Conservation (phyloP, 768 basidiomycete species). For the Flagelloscypha sp. region DNA sequence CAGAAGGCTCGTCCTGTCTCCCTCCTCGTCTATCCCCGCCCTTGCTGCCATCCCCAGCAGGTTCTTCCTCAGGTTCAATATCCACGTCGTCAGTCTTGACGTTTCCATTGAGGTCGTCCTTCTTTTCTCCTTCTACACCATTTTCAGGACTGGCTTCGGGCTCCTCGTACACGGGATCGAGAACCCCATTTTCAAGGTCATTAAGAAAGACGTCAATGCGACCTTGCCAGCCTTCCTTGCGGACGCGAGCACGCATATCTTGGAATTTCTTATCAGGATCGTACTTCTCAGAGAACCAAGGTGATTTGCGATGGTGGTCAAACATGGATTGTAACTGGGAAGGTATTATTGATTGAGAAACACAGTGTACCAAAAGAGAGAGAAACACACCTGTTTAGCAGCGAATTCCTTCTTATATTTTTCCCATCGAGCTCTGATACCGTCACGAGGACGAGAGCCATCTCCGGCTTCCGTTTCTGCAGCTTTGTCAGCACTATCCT, state of each 20-base stretch:
- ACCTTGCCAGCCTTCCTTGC: conserved; percentile 80
- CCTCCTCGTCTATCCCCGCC: conserved; percentile 2
- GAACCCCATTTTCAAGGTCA: conserved; percentile 79
- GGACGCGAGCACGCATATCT: conserved; percentile 65
- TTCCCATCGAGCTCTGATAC: conserved; percentile 80
- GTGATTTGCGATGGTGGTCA: conserved; percentile 90
- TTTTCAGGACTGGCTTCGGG: conserved; percentile 39
- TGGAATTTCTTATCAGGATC: conserved; percentile 67
- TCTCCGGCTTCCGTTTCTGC: conserved; percentile 79
- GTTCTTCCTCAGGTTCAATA: conserved; percentile 59
- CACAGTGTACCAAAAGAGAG: conserved; percentile 17
- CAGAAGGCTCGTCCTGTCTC: conserved; percentile 38
- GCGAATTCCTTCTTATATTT: conserved; percentile 91
- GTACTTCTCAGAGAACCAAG: conserved; percentile 97
- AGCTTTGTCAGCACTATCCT: conserved; percentile 77
- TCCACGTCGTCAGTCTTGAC: conserved; percentile 34
- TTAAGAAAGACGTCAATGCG: conserved; percentile 63
- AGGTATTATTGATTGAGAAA: conserved; percentile 17
- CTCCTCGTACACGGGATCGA: conserved; percentile 69
- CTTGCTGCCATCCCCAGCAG: too few relatives aligned
- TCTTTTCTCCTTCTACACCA: conserved; percentile 48
- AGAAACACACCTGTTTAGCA: conserved; percentile 69
- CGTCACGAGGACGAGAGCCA: conserved; percentile 75
- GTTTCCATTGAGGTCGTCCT: conserved; percentile 52
- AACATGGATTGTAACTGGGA: conserved; percentile 89